Conservation (phyloP, 768 basidiomycete species). For the Rhizopogon vesiculosus region DNA sequence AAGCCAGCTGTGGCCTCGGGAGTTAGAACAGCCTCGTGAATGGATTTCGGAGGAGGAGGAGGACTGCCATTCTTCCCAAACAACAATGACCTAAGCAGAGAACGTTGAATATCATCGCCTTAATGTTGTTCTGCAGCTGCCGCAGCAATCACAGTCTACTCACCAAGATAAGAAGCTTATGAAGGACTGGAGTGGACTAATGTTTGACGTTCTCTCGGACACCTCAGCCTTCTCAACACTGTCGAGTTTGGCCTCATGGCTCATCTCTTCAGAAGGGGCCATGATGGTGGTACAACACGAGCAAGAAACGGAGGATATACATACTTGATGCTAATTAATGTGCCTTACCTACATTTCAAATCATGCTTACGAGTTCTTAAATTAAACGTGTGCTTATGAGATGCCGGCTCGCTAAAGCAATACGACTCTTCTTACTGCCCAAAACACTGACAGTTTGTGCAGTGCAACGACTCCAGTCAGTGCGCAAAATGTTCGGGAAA, state of each 20-base stretch:
- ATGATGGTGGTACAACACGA: neutral
- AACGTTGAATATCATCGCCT: neutral
- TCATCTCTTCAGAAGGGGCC: neutral
- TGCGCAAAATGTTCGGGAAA: no score
- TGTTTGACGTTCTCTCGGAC: neutral
- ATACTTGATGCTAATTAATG: no score
- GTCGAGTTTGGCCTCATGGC: neutral
- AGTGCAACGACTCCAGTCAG: no score
- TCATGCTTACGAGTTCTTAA: neutral
- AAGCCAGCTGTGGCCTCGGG: slow-evolving; percentile 66
- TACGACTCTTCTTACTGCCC: no score
- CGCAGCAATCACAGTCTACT: neutral
- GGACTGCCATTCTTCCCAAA: slow-evolving; percentile 10
- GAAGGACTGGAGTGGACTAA: neutral
- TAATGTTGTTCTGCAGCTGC: no score
- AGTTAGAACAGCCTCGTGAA: slow-evolving; percentile 56
- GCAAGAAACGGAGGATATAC: no score
- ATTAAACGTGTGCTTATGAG: no score
- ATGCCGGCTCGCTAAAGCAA: no score
- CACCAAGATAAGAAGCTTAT: neutral
- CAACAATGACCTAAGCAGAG: neutral
- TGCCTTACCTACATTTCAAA: neutral
- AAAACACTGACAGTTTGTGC: no score
- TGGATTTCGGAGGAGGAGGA: slow-evolving; percentile 42
- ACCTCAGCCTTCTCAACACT: neutral